These are phyloP conservation scores for Candida ponderosae DNA, from an alignment of 805 yeast species.

Conservation along the genomic window DNA sequence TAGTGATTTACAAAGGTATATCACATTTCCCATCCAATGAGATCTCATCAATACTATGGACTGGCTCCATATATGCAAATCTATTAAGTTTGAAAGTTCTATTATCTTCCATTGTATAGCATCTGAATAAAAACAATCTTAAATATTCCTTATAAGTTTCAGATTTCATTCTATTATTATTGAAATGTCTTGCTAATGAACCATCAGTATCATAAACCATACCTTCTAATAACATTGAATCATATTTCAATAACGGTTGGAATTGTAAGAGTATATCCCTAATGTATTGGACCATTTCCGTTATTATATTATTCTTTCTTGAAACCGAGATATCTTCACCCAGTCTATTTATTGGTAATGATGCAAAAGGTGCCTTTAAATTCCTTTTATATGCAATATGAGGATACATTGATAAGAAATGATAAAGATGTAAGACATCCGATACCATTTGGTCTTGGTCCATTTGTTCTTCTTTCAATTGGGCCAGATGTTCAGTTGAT, in stretches of 20 bases:
- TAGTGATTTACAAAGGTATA: slow-evolving; percentile 20
- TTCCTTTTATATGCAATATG: slow-evolving; percentile 11
- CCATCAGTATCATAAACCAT: slow-evolving; percentile 2
- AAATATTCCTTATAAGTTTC: slow-evolving; percentile 15
- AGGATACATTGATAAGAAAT: slow-evolving; percentile 6
- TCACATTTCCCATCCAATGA: slow-evolving; percentile 8
- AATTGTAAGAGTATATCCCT: slow-evolving; percentile 6
- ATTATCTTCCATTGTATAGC: slow-evolving; percentile 3
- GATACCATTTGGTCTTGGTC: slow-evolving; percentile 9
- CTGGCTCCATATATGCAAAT: slow-evolving; percentile 11
- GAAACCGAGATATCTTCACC: slow-evolving; percentile 15
- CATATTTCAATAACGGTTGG: slow-evolving; percentile 16
- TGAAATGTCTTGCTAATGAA: not conserved
- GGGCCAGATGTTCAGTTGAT: too few species aligned
- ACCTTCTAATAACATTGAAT: slow-evolving; percentile 8
- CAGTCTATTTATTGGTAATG: slow-evolving; percentile 10
- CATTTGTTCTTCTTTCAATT: slow-evolving; percentile 1
- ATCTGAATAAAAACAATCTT: slow-evolving; percentile 4
- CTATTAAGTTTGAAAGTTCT: slow-evolving; percentile 9
- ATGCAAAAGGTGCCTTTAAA: slow-evolving; percentile 8
- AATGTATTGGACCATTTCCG: slow-evolving; percentile 13
- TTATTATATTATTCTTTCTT: slow-evolving; percentile 13
- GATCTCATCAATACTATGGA: not conserved
- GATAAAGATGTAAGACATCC: slow-evolving; percentile 13
- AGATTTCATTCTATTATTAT: slow-evolving; percentile 14